Percentiles rank a stretch among this genome's conserved stretches.
Conservation (phyloP, 805 yeast genomes). For the Candida ulmi region DNA sequence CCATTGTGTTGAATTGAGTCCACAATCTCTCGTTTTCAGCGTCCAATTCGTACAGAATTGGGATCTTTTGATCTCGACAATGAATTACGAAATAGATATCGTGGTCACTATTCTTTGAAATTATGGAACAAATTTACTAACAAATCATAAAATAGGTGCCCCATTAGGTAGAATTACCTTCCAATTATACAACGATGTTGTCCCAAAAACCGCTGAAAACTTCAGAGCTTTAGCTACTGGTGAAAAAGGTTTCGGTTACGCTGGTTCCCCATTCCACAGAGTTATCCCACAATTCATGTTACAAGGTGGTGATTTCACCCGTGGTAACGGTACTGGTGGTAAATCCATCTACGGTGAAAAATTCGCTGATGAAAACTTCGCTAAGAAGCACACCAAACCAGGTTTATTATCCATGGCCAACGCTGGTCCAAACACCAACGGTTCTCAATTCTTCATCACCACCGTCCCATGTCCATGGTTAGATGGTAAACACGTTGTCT, state of each 20-base stretch:
- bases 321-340: constrained; percentile 97
- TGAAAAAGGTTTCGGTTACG: constrained; percentile 94
- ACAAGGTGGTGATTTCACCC: constrained; percentile 95
- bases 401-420: constrained; percentile 93
- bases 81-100: too few relatives aligned
- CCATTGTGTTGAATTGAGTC: neutral
- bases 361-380: constrained; percentile 75
- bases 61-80: too few relatives aligned
- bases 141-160: constrained; percentile 31
- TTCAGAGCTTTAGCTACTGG: constrained; percentile 94
- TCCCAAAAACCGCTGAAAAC: constrained; percentile 94
- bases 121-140: too few relatives aligned
- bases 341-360: constrained; percentile 79
- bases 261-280: constrained; percentile 89
- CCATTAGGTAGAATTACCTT: constrained; percentile 80
- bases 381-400: constrained; percentile 70
- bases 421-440: constrained; percentile 98
- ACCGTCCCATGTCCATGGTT: constrained; percentile 85
- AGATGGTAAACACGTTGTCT: constrained; percentile 92
- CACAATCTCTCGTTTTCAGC: too few relatives aligned
- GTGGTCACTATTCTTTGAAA: too few relatives aligned
- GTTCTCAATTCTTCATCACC: constrained; percentile 95
- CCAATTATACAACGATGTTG: constrained; percentile 84
- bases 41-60: too few relatives aligned
- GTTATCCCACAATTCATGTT: constrained; percentile 97